phyloP scores from a whole-genome alignment of 1,139 yeast genomes.

The Geotrichum cucujoidarum region DNA sequence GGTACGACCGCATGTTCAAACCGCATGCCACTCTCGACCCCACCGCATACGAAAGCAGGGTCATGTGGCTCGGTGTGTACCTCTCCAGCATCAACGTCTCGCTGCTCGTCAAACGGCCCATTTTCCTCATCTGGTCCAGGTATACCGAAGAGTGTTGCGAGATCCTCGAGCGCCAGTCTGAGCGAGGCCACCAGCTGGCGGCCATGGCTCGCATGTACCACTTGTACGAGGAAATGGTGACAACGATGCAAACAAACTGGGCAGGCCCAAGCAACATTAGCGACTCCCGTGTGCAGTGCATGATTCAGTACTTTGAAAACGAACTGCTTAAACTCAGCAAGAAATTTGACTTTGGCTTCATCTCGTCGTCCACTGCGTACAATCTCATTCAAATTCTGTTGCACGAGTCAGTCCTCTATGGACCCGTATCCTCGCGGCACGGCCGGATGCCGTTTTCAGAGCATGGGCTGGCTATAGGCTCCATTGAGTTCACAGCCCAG shows the following conservation, averaged over 20 bases:
- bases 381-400: conserved; percentile 69
- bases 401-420: conserved; percentile 54
- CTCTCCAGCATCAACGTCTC: conserved; percentile 33
- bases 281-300: conserved; percentile 27
- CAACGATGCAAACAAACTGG: conserved; percentile 29
- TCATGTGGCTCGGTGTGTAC: conserved; percentile 33
- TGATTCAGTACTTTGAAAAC: conserved; percentile 28
- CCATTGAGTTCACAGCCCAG: conserved; percentile 24
- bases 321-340: conserved; percentile 17
- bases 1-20: conserved; percentile 36
- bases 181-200: conserved; percentile 42
- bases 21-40: conserved; percentile 38
- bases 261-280: conserved; percentile 30
- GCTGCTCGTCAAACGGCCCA: conserved; percentile 31
- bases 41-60: conserved; percentile 36
- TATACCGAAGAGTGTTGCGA: conserved; percentile 61
- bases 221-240: conserved; percentile 53
- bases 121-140: conserved; percentile 41
- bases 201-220: conserved; percentile 56
- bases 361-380: not conserved
- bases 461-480: conserved; percentile 33
- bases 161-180: conserved; percentile 38
- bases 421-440: conserved; percentile 24
- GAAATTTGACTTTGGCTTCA: not conserved
- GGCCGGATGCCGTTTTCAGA: conserved; percentile 41